These are phyloP conservation scores for Phylloporus rhodoxanthus DNA, from an alignment of 768 basidiomycete genomes.

Conservation along the genomic window DNA sequence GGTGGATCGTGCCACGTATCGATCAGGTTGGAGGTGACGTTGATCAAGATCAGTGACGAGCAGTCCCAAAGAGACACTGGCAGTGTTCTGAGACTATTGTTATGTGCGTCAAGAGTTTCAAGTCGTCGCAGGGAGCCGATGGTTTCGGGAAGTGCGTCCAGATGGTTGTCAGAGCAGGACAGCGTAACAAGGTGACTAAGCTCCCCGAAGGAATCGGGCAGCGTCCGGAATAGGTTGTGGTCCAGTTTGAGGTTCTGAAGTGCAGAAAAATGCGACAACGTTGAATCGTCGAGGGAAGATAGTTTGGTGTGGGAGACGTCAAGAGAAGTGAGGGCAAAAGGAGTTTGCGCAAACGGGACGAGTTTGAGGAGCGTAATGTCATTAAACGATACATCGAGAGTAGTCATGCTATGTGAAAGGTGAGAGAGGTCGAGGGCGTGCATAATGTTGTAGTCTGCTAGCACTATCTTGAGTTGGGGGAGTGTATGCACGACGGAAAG, in stretches of 20 bases:
- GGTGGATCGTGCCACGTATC: conserved; percentile 66
- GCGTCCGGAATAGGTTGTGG: conserved; percentile 77
- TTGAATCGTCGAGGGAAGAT: conserved; percentile 70
- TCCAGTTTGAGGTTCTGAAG: conserved; percentile 72
- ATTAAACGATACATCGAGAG: conserved; percentile 76
- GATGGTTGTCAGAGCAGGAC: conserved; percentile 87
- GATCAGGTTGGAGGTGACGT: conserved; percentile 85
- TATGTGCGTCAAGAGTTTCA: conserved; percentile 78
- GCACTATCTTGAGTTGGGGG: conserved; percentile 59
- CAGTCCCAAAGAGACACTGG: conserved; percentile 83
- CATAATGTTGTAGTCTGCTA: conserved; percentile 78
- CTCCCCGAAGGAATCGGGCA: conserved; percentile 77
- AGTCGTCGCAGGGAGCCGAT: conserved; percentile 75
- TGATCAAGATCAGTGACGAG: conserved; percentile 61
- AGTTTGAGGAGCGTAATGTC: conserved; percentile 78
- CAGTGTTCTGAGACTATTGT: conserved; percentile 77
- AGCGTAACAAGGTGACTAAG: conserved; percentile 65
- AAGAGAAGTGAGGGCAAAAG: conserved; percentile 64
- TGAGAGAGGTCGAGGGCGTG: conserved; percentile 75
- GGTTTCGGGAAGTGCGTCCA: conserved; percentile 66
- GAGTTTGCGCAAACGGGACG: conserved; percentile 39
- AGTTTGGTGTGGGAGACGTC: conserved; percentile 88
- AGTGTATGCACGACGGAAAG: conserved; percentile 62
- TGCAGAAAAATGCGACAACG: conserved; percentile 65
- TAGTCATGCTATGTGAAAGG: conserved; percentile 53